Percentiles rank a stretch among this genome's conserved stretches.
phyloP scores from a whole-genome alignment of 2,329 filamentous ascomycete species.

The Cryphonectria radicalis region DNA sequence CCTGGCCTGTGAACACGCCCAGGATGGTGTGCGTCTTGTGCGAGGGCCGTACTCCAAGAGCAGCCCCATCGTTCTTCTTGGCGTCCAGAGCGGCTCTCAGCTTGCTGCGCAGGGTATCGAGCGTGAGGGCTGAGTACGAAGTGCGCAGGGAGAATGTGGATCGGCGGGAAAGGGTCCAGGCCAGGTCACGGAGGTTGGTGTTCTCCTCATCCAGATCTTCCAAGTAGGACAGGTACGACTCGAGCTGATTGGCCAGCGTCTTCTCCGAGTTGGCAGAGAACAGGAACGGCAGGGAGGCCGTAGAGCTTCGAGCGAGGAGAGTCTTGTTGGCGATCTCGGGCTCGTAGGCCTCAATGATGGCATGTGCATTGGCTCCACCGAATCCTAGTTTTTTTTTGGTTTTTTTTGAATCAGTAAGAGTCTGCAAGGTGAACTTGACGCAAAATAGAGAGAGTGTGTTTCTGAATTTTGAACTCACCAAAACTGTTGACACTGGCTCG shows the following conservation, averaged over 20 bases:
- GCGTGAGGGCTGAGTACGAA: slow-evolving; percentile 29
- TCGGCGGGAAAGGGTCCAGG: slow-evolving; percentile 34
- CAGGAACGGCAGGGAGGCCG: neutral
- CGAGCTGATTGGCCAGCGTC: slow-evolving; percentile 30
- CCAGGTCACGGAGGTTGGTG: slow-evolving; percentile 30
- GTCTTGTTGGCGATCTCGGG: neutral
- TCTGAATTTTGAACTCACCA: neutral
- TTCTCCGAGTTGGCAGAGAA: slow-evolving; percentile 39
- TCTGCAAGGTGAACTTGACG: neutral
- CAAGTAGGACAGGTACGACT: slow-evolving; percentile 30
- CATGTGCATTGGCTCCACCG: slow-evolving; percentile 20
- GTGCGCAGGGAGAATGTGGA: slow-evolving; percentile 35
- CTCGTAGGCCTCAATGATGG: slow-evolving; percentile 15
- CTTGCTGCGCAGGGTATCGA: neutral
- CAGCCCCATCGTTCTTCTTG: neutral
- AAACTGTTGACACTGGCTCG: slow-evolving; percentile 22
- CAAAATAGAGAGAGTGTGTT: neutral
- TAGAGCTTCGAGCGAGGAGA: neutral
- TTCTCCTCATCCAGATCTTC: slow-evolving; percentile 31
- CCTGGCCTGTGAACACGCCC: slow-evolving; percentile 35
- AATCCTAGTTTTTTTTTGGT: slow-evolving; percentile 16
- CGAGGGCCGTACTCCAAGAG: neutral
- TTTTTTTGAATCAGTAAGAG: neutral
- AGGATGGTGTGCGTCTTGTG: slow-evolving; percentile 9
- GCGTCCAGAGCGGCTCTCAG: neutral